phyloP scores from a whole-genome alignment of 129 eudicot species.

The Pittosporum tobira region DNA sequence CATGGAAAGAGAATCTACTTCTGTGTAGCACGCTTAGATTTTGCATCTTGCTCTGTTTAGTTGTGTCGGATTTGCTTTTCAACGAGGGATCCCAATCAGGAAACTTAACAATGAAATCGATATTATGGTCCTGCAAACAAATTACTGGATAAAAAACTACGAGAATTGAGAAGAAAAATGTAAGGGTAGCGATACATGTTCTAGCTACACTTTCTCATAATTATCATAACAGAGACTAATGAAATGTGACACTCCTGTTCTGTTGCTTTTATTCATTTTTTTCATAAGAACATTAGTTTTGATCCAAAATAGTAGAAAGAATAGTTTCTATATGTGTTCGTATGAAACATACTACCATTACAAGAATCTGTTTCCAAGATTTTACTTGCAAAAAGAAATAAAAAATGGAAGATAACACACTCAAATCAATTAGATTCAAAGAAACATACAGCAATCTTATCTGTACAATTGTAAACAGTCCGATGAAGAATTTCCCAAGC shows the following conservation, averaged over 20 bases:
- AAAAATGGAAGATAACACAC: background rate
- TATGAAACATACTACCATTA: background rate
- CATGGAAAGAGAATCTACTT: slow-evolving; percentile 44
- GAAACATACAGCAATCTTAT: slow-evolving; percentile 79
- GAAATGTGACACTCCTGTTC: too few relatives aligned
- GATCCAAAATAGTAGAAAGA: background rate
- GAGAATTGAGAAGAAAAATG: background rate
- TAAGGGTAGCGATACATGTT: background rate
- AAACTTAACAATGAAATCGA: slow-evolving; percentile 73
- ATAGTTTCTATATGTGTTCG: background rate
- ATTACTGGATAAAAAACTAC: slow-evolving; percentile 3
- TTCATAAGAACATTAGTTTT: too few relatives aligned
- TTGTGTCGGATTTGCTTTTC: slow-evolving; percentile 11
- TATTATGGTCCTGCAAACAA: slow-evolving; percentile 71
- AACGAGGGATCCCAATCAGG: slow-evolving; percentile 93
- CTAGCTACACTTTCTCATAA: too few relatives aligned
- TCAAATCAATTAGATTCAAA: background rate
- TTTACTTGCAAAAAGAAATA: background rate
- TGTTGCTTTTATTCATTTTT: too few relatives aligned
- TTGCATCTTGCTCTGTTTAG: slow-evolving; percentile 19
- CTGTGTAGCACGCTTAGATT: slow-evolving; percentile 13
- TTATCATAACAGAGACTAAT: too few relatives aligned
- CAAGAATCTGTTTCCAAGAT: background rate
- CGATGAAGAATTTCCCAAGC: slow-evolving; percentile 89
- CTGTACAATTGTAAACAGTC: slow-evolving; percentile 74